Conservation (phyloP, 1,284 basidiomycete genomes). For the Puccinia hordei region DNA sequence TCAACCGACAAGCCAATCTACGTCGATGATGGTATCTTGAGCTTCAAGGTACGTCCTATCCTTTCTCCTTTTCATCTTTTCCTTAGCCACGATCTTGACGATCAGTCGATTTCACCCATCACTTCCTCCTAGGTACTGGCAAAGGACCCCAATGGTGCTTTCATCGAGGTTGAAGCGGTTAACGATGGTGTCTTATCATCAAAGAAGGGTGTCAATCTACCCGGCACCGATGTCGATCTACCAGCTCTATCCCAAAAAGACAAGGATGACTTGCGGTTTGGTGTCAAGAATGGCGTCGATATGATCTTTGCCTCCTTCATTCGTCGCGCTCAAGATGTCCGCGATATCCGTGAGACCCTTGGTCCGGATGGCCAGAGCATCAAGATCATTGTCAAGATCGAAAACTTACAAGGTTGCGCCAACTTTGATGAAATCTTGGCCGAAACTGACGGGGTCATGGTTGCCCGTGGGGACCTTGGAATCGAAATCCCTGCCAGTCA, state of each 20-base stretch:
- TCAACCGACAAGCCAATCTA: conserved; percentile 93
- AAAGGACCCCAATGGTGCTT: conserved; percentile 67
- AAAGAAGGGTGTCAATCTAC: conserved; percentile 98
- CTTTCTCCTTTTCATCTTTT: background rate
- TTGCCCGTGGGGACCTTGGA: conserved; percentile 94
- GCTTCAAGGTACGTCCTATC: conserved; percentile 13
- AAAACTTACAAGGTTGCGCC: conserved; percentile 94
- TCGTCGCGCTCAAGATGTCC: conserved; percentile 85
- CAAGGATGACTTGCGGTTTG: conserved; percentile 89
- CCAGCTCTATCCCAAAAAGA: conserved; percentile 98
- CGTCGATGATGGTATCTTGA: conserved; percentile 80
- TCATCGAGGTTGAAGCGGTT: conserved; percentile 81
- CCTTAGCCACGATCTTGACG: conserved; percentile 68
- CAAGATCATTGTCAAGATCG: conserved; percentile 98
- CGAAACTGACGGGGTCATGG: conserved; percentile 96
- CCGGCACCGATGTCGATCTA: conserved; percentile 96
- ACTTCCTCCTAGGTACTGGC: conserved; percentile 57
- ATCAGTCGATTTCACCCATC: conserved; percentile 91
- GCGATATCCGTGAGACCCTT: conserved; percentile 83
- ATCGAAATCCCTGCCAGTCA: conserved; percentile 97
- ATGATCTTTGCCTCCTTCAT: conserved; percentile 99
- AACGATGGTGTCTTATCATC: conserved; percentile 93
- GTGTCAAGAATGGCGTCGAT: conserved; percentile 96
- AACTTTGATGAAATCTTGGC: conserved; percentile 96
- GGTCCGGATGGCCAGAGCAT: conserved; percentile 87